A percentile compares a stretch with the other conserved stretches of the same genome.
Evolutionary conservation across 2,329 filamentous ascomycete genomes (phyloP).

Genomic region (Fusarium floridanum): DNA sequence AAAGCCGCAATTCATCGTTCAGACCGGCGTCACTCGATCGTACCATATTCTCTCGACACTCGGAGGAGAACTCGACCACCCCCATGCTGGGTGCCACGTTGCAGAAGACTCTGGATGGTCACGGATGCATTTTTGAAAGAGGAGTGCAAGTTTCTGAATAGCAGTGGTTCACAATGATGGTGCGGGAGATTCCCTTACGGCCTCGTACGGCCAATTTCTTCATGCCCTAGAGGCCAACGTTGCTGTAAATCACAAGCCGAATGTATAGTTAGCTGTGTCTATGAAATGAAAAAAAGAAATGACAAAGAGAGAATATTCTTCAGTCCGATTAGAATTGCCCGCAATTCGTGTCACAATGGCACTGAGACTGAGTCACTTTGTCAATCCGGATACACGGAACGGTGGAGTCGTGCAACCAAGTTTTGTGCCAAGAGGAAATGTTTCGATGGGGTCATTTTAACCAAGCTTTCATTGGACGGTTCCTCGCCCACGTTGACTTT

Average conservation of each 20-base stretch:
- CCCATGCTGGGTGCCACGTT: background rate
- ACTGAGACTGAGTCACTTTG: background rate
- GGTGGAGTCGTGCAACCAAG: slow-evolving; percentile 10
- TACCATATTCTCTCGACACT: background rate
- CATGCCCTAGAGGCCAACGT: slow-evolving; percentile 19
- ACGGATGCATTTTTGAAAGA: slow-evolving; percentile 1
- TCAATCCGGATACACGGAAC: slow-evolving; percentile 2
- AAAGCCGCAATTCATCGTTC: background rate
- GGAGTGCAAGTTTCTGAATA: background rate
- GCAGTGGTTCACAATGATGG: background rate
- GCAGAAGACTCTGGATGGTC: background rate
- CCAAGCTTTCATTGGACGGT: slow-evolving; percentile 12
- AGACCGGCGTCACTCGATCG: background rate
- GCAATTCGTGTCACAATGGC: background rate
- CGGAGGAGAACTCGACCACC: background rate
- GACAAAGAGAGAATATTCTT: background rate
- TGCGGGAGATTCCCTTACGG: background rate
- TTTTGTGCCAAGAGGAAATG: slow-evolving; percentile 2
- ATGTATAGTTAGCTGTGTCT: slow-evolving; percentile 1
- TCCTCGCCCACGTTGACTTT: background rate
- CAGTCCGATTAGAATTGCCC: background rate
- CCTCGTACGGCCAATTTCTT: slow-evolving; percentile 6
- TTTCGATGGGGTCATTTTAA: slow-evolving; percentile 11
- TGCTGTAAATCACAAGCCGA: slow-evolving; percentile 10
- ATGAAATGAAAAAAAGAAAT: slow-evolving; percentile 1